phyloP scores from a whole-genome alignment of 345 rosid genomes.

The Odontarrhena argentea region DNA sequence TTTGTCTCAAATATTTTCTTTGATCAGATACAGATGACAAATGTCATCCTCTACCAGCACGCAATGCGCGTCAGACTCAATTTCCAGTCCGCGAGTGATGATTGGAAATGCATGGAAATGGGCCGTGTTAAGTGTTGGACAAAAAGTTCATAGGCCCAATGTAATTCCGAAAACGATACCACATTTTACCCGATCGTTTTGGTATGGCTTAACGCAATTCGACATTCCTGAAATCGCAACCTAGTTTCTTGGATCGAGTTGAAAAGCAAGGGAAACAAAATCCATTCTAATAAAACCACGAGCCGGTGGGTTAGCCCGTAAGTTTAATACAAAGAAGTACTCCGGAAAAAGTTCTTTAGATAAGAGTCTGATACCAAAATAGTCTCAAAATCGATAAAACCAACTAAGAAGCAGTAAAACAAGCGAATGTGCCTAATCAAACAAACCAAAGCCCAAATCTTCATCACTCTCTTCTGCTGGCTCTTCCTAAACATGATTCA shows the following conservation, averaged over 20 bases:
- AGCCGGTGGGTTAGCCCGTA: not conserved
- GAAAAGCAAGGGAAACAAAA: not conserved
- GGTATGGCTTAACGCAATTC: no score
- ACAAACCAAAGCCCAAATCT: slow-evolving; percentile 86
- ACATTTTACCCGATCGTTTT: no score
- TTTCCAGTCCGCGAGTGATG: no score
- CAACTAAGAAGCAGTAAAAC: not conserved
- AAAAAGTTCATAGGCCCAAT: no score
- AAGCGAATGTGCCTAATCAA: slow-evolving; percentile 51
- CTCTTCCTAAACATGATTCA: slow-evolving; percentile 57
- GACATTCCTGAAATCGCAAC: no score
- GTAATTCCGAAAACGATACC: no score
- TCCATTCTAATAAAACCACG: not conserved
- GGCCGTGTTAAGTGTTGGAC: no score
- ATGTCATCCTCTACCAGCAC: not conserved
- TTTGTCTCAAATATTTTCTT: no score
- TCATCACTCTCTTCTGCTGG: slow-evolving; percentile 84
- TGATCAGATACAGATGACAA: not conserved
- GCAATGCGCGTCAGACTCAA: no score
- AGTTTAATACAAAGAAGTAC: not conserved
- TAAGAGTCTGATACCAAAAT: slow-evolving; percentile 1
- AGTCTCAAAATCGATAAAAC: not conserved
- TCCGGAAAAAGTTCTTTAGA: not conserved
- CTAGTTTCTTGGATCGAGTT: not conserved
- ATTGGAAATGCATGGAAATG: no score